Base-by-base conservation (phyloP, 257 asterid genomes). In the Eucommia ulmoides region DNA sequence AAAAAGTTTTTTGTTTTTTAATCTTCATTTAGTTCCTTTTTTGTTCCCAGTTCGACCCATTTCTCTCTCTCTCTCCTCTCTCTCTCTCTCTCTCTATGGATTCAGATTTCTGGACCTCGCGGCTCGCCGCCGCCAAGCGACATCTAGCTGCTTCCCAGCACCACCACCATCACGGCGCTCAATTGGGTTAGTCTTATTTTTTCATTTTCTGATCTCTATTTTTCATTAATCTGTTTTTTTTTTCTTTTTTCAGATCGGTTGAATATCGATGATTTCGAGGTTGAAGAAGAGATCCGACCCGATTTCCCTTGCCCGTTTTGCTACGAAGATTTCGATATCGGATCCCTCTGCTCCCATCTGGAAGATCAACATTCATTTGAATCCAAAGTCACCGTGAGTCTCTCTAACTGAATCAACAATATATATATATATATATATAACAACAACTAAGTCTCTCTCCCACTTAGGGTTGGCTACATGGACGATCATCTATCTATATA, bases 241-340 rank as follows among this genome's bases (percentile, higher is more conserved):
- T 7, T 50, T 60, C 24, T 45, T 24, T 45, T 61, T 63, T 19
- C 67, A 83, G 93, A 81, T 79, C 78, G 88, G 68, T 50, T 73
- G 57, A 74, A 55, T 45, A 53, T 70, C 50, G 95, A 79, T 45
- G 94, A 80, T 56, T 60, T 81, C 22, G 94, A 79, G 69, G 72
- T 67, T 52, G 95, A 88, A 59, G 95, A 81, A 58, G 95, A 83
- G 71, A 56, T 50, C 77, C 79, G 79, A 38, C 83, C 82, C 58
- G 88, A 84, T 62, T 74, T 71, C 24, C 77, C 83, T 3, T 88
- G 94, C 62, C 95, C 95, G 11, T 84, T 71, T 81, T 88, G 97
- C 44, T 80, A 61, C 26, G 92, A 81, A 54, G 95, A 88, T 51
- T 84, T 77, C 48, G 97, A 88, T 66, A 52, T 75, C 26, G 70